A percentile compares a stretch with the other conserved stretches of the same genome.
These are phyloP conservation scores for Nemania diffusa DNA, from an alignment of 2,329 filamentous ascomycete genomes.

Conservation along the genomic window DNA sequence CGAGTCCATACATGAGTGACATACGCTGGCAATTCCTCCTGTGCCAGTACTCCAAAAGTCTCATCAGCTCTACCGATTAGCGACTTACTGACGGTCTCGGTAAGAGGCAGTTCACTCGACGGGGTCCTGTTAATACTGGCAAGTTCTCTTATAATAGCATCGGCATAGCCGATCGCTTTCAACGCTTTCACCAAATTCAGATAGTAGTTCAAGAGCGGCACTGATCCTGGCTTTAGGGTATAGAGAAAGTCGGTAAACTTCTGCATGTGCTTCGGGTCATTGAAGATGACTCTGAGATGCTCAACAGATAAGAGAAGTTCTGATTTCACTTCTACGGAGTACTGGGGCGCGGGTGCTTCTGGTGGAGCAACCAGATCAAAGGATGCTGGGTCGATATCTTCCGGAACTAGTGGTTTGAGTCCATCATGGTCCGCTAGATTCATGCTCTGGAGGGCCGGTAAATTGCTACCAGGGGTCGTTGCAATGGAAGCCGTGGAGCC, in stretches of 20 bases:
- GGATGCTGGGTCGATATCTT: slow-evolving; percentile 53
- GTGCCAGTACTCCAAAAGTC: slow-evolving; percentile 71
- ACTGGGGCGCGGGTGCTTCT: slow-evolving; percentile 50
- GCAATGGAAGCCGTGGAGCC: slow-evolving; percentile 46
- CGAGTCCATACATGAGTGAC: slow-evolving; percentile 75
- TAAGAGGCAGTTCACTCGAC: slow-evolving; percentile 63
- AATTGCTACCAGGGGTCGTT: slow-evolving; percentile 27
- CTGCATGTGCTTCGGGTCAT: slow-evolving; percentile 69
- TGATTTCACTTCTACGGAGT: slow-evolving; percentile 71
- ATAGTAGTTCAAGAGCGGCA: slow-evolving; percentile 76
- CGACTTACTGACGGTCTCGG: slow-evolving; percentile 65
- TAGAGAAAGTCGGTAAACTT: slow-evolving; percentile 76
- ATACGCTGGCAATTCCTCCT: slow-evolving; percentile 77
- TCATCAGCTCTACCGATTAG: slow-evolving; percentile 71
- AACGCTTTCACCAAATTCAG: slow-evolving; percentile 77
- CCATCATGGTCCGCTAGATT: slow-evolving; percentile 45
- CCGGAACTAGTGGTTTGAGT: slow-evolving; percentile 51
- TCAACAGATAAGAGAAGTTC: slow-evolving; percentile 73
- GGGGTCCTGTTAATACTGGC: slow-evolving; percentile 64
- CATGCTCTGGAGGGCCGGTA: slow-evolving; percentile 45
- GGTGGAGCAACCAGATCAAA: slow-evolving; percentile 58
- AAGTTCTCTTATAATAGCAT: slow-evolving; percentile 72
- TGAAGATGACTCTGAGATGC: slow-evolving; percentile 73
- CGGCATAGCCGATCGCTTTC: slow-evolving; percentile 76
- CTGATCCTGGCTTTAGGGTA: slow-evolving; percentile 66